Evolutionary conservation across 2,329 filamentous ascomycete species (phyloP), one percentile per base, ranked within the genome.

Genomic region (Talaromyces sp.): DNA sequence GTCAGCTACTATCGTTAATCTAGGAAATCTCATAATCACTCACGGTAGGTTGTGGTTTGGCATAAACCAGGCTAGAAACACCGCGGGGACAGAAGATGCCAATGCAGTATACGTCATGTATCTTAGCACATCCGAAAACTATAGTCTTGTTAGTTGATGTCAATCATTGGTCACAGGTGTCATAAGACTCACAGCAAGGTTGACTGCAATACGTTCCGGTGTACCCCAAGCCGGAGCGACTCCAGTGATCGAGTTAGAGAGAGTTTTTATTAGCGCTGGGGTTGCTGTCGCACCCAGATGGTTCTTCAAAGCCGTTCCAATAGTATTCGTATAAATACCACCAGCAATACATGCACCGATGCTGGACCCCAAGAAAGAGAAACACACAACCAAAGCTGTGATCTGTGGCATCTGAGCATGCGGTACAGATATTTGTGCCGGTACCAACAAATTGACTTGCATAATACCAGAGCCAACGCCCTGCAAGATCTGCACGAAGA

Each of bases 301-400:
- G 7, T 61, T 52, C 42, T 65, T 64, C 47, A 80, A 58, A 5
- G 68, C 64, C 3, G 64, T 52, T 29, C 72, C 71, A 55, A 81
- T 71, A 0, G 72, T 71, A n/a, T 71, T 73, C 0, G 78, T 81
- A 57, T 81, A 82, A 13, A 82, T 80, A 6, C 73, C 77, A 4
- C 79, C 79, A 2, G 78, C 77, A 42, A 80, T 73, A 37, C 72
- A 71, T 6, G 71, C 65, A 3, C 69, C 70, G 6, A 71, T 60
- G 7, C 65, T 68, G 22, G 65, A 63, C 11, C 63, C 68, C 42
- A 82, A 56, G 50, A 76, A 79, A 8, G 72, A 68, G 37, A 70
- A 72, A 11, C 75, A 68, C 22, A 80, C 64, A 13, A 79, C 68
- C 41, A 82, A 57, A 1, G 78, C 75, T 0, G 78, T 80, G 11